Conservation (phyloP, 164 flowering plant genomes). For the Vitis riparia region DNA sequence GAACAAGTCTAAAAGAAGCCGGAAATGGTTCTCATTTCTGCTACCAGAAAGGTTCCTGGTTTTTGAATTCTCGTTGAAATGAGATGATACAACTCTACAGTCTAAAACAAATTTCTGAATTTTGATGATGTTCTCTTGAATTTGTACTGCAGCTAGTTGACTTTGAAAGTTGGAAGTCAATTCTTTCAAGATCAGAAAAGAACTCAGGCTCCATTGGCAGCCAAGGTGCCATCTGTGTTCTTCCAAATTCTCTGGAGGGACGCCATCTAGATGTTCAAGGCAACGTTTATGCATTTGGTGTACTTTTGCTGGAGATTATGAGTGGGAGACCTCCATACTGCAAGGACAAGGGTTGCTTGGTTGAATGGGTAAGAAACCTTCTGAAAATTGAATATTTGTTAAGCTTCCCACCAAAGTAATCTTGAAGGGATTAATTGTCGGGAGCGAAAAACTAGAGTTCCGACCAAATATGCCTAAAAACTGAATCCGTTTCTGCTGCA, state of each 20-base stretch:
- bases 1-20: too few relatives aligned
- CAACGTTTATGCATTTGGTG: constrained; percentile 74
- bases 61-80: neutral
- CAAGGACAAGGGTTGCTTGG: constrained; percentile 76
- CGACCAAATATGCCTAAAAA: neutral
- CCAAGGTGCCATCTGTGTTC: constrained; percentile 52
- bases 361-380: constrained; percentile 72
- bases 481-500: constrained; percentile 26
- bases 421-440: neutral
- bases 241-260: constrained; percentile 61
- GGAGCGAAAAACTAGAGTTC: neutral
- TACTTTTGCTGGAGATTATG: constrained; percentile 78
- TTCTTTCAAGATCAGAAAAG: constrained; percentile 76
- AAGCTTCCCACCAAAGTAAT: neutral
- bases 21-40: too few relatives aligned
- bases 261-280: constrained; percentile 71
- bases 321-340: constrained; percentile 82
- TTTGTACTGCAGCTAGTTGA: constrained; percentile 76
- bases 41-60: neutral
- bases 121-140: neutral
- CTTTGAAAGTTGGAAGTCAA: constrained; percentile 88
- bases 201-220: constrained; percentile 53
- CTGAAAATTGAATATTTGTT: neutral
- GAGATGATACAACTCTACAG: neutral
- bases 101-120: neutral